phyloP scores from a whole-genome alignment of 2,329 filamentous ascomycete species.

The Pyrenophora teres region DNA sequence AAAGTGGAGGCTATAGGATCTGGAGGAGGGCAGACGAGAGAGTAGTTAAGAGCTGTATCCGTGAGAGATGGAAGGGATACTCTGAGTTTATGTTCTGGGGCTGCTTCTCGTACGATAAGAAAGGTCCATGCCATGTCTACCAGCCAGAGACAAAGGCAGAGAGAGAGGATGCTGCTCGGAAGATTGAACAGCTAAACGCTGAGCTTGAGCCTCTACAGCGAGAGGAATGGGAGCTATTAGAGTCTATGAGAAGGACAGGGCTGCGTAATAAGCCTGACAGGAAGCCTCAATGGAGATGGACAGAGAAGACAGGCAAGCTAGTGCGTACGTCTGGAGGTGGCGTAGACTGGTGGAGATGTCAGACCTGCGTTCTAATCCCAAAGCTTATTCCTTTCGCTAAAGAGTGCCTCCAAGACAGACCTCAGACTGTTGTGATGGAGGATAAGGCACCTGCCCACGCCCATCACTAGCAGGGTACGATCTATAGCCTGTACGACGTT shows the following conservation, averaged over 20 bases:
- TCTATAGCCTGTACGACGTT: conserved; percentile 8
- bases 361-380: conserved; percentile 2
- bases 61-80: conserved; percentile 16
- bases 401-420: conserved; percentile 9
- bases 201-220: conserved; percentile 13
- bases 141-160: neutral
- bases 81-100: conserved; percentile 23
- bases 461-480: neutral
- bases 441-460: conserved; percentile 10
- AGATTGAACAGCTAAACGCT: conserved; percentile 13
- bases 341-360: conserved; percentile 13
- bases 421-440: conserved; percentile 13
- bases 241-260: conserved; percentile 1
- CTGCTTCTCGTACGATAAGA: conserved; percentile 14
- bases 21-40: conserved; percentile 12
- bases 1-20: conserved; percentile 7
- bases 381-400: conserved; percentile 18
- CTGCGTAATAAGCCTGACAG: conserved; percentile 8
- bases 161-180: conserved; percentile 1
- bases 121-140: conserved; percentile 8
- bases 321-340: conserved; percentile 5
- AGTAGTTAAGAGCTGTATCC: conserved; percentile 14
- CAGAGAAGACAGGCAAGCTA: conserved; percentile 14
- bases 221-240: conserved; percentile 11
- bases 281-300: conserved; percentile 14